A percentile compares a stretch with the other conserved stretches of the same genome.
phyloP scores from a whole-genome alignment of 257 asterid genomes.

The Solanum sitiens region DNA sequence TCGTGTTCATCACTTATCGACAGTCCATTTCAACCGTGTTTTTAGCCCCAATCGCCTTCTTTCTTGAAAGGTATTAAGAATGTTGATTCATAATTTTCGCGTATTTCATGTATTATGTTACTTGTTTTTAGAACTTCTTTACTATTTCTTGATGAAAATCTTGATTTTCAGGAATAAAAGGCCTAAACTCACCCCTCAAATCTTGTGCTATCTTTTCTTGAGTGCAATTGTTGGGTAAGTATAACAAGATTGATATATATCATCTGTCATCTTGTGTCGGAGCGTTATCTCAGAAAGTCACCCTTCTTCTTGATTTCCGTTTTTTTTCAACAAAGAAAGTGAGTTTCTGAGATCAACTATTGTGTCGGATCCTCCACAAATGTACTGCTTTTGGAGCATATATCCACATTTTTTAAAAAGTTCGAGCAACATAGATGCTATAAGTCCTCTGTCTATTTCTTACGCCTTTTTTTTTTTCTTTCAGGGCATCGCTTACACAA shows the following conservation, averaged over 20 bases:
- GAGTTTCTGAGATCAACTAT: background rate
- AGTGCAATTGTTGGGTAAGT: conserved; percentile 72
- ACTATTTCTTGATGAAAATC: background rate
- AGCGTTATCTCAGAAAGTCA: background rate
- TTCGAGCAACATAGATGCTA: background rate
- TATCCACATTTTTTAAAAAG: background rate
- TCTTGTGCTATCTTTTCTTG: conserved; percentile 38
- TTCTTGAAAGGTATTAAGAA: conserved; percentile 43
- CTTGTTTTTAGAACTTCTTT: background rate
- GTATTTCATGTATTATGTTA: background rate
- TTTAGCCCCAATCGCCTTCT: conserved; percentile 46
- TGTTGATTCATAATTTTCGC: background rate
- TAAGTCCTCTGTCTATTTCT: background rate
- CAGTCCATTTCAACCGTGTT: conserved; percentile 55
- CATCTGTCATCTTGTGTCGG: background rate
- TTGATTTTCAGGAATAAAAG: conserved; percentile 49
- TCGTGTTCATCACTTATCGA: conserved; percentile 69
- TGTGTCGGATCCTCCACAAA: background rate
- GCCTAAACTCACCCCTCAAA: conserved; percentile 49
- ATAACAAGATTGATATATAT: background rate
- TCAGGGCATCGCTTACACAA: conserved; percentile 63
- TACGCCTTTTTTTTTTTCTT: background rate
- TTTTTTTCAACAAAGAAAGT: background rate
- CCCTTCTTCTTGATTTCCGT: background rate
- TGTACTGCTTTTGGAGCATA: background rate